Base-by-base conservation (phyloP, 257 asterid species). In the Penstemon barbatus region DNA sequence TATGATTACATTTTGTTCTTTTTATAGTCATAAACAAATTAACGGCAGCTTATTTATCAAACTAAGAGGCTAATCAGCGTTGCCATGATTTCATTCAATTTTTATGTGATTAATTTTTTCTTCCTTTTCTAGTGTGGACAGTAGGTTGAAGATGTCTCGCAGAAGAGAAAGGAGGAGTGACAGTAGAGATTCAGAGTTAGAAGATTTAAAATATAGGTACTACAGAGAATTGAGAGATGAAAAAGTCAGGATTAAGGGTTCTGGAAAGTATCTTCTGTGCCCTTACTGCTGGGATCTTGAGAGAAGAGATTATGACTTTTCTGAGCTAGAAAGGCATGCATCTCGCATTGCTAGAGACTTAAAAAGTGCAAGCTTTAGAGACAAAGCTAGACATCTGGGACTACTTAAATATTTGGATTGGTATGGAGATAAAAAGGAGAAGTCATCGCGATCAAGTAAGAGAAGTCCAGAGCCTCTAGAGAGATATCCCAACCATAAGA, bases 341-440 rank as follows among this genome's bases (percentile, higher is more conserved):
- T 81, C 82, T 71, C 85, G 96, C 69, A 81, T 92, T 57, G 82
- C 83, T 52, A 71, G 61, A 66, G 89, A 87, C 50, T 87, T 95
- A 55, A 87, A 59, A 71, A 83, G 89, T 83, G 87, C 94, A 8
- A 85, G 78, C 75, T 71, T 79, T 15, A 60, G 80, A 65, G 92
- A 84, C 41, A 84, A 70, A 79, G 98, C 90, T 64, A 83, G 73
- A 70, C 98, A 92, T 71, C 66, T 77, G 67, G 98, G 87, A 36
- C 70, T 92, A 70, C 82, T 80, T 5, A 83, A 78, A 74, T 92
- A 87, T 76, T 79, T 92, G 85, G 85, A 80, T 62, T 65, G 89
- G 62, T 83, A 72, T 66, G 83, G 77, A 53, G 74, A 72, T 54
- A 33, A 70, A 63, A 50, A 52, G 67, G 46, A 59, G 70, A 74